These are phyloP conservation scores for Ascoidea rubescens DNA, from an alignment of 805 yeast species.

Conservation along the genomic window DNA sequence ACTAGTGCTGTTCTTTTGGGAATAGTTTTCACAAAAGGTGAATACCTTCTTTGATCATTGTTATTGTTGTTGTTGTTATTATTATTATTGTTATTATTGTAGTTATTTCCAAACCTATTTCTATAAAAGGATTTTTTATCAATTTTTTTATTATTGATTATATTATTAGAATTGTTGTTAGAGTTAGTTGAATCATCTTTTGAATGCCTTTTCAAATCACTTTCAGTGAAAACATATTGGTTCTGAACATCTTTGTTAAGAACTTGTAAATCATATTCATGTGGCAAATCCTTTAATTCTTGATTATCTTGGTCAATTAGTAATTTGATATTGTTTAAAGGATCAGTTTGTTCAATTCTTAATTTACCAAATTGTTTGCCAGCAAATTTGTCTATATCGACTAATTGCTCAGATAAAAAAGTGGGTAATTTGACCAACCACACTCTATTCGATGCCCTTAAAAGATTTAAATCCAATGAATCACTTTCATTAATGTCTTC, in stretches of 20 bases:
- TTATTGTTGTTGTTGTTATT: not conserved
- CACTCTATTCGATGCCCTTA: conserved; percentile 51
- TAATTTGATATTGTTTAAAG: no score
- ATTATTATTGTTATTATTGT: not conserved
- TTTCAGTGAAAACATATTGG: conserved; percentile 79
- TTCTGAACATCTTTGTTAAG: conserved; percentile 72
- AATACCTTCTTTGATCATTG: conserved; percentile 16
- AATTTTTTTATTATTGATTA: conserved; percentile 19
- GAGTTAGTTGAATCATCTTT: conserved; percentile 19
- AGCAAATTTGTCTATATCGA: conserved; percentile 39
- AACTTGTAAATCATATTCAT: conserved; percentile 68
- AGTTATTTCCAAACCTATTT: no score
- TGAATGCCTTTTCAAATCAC: conserved; percentile 50
- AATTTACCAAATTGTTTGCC: conserved; percentile 77
- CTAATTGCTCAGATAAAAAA: conserved; percentile 74
- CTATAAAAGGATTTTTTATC: conserved; percentile 11
- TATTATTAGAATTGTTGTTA: conserved; percentile 15
- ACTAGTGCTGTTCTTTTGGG: conserved; percentile 76
- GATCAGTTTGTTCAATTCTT: conserved; percentile 26
- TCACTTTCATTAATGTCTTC: conserved; percentile 20
- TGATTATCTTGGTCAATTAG: conserved; percentile 16
- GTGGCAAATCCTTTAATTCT: conserved; percentile 52
- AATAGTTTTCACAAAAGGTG: conserved; percentile 78
- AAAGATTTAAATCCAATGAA: conserved; percentile 63
- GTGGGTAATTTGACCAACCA: conserved; percentile 91